Conservation (phyloP, 176 grass and related monocot species). For the Eleusine coracana region DNA sequence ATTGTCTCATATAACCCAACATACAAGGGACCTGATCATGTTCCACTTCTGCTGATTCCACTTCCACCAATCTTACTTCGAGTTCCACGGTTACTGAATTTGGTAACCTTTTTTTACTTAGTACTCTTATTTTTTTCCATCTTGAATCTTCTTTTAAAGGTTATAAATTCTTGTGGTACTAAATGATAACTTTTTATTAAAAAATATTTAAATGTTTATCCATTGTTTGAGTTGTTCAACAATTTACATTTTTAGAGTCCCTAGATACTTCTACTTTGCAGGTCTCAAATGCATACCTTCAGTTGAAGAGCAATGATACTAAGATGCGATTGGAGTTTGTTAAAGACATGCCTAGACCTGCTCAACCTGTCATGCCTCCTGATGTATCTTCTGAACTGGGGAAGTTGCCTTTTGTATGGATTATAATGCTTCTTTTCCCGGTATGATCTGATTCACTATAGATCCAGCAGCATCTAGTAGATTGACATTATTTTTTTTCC, state of each 20-base stretch:
- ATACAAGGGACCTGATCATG: neutral
- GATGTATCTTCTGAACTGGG: conserved; percentile 46
- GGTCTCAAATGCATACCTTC: conserved; percentile 47
- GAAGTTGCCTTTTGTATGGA: conserved; percentile 46
- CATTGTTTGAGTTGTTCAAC: neutral
- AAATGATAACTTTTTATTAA: neutral
- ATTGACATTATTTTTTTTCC: neutral
- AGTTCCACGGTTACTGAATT: conserved; percentile 47
- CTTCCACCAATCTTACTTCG: conserved; percentile 23
- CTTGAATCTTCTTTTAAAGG: neutral
- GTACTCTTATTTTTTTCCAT: neutral
- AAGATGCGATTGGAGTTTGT: conserved; percentile 57
- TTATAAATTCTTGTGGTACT: neutral
- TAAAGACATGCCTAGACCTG: conserved; percentile 56
- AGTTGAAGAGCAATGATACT: conserved; percentile 22
- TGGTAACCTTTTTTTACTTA: conserved; percentile 37
- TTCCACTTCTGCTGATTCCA: neutral
- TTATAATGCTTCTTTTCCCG: conserved; percentile 51
- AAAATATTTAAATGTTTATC: neutral
- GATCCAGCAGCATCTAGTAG: neutral
- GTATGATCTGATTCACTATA: conserved; percentile 24
- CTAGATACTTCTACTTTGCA: conserved; percentile 14
- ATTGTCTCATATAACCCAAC: conserved; percentile 45
- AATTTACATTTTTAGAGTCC: conserved; percentile 14
- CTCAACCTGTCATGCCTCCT: neutral